Evolutionary conservation across 2,329 filamentous ascomycete genomes (phyloP), one percentile per base, ranked within the genome.

Genomic region (Penicillium expansum): DNA sequence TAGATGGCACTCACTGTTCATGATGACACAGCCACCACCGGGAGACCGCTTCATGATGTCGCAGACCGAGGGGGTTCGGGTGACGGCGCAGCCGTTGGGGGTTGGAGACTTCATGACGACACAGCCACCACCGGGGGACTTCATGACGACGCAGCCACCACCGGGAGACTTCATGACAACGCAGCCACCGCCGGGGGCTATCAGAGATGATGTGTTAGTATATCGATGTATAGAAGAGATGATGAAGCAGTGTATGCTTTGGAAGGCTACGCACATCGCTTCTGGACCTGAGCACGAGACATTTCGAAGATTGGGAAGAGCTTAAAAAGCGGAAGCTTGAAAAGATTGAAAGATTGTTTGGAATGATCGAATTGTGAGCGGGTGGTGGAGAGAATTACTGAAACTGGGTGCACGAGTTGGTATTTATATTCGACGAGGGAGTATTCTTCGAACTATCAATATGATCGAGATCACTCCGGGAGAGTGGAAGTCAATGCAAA

Each of bases 131-230:
- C 51, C 42, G 16, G 51, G 51, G 33, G 51, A 38, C 18, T 39
- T 48, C 69, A 71, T 71, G 51, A 71, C 58, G 37, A 69, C 61
- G 60, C 69, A 71, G 57, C 69, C 69, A 52, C 66, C 66, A 30
- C 67, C 67, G 55, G 44, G 29, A 16, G 49, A 43, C 38, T 43
- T 50, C 52, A 55, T 55, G 20, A 55, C 52, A 5, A 49, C 61
- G 60, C 69, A 71, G 57, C 69, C 69, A 52, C 66, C 66, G 32
- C 67, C 67, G 55, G 69, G 68, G 49, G 63, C 63, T 45, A 64
- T 64, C 54, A 24, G 51, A 44, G 35, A 44, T 24, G n/a, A 30
- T 7, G 27, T 56, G 50, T 62, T 53, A 62, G 54, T 18, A 43
- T 35, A 16, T 53, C 4, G 10, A 53, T 44, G 18, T 38, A 39